Evolutionary conservation across 805 yeast species (phyloP).

Genomic region (Yarrowia bubula): DNA sequence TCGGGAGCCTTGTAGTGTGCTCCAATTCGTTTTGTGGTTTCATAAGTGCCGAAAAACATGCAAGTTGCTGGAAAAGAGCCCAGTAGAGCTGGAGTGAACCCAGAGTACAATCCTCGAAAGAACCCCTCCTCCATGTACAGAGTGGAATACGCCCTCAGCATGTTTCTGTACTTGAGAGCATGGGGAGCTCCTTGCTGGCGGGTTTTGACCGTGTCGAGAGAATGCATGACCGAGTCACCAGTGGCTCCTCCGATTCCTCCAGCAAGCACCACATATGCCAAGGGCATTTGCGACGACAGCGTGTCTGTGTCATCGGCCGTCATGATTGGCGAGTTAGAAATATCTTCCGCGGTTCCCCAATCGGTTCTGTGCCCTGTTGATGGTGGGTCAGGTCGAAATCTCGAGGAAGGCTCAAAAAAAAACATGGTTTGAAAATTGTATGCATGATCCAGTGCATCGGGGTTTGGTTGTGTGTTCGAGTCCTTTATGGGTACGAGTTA

Average conservation of each 20-base stretch:
- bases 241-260: constrained; percentile 95
- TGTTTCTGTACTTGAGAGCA: constrained; percentile 63
- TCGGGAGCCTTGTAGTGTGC: constrained; percentile 65
- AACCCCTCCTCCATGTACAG: constrained; percentile 85
- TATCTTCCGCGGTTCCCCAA: constrained; percentile 15
- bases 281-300: constrained; percentile 11
- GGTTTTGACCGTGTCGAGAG: constrained; percentile 93
- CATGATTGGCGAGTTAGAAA: constrained; percentile 3
- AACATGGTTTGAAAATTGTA: constrained; percentile 15
- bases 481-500: background rate
- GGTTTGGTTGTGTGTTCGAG: background rate
- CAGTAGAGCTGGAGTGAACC: constrained; percentile 84
- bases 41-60: constrained; percentile 90
- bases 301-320: constrained; percentile 11
- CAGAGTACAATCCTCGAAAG: constrained; percentile 81
- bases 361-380: background rate
- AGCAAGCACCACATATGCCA: constrained; percentile 47
- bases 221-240: constrained; percentile 92
- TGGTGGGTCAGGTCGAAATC: constrained; percentile 13
- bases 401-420: constrained; percentile 12
- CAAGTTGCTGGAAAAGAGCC: constrained; percentile 91
- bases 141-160: constrained; percentile 71
- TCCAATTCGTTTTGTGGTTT: constrained; percentile 61
- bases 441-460: background rate
- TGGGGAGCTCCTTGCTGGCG: constrained; percentile 92